phyloP scores from a whole-genome alignment of 129 eudicot genomes.

The Lactuca sativa region DNA sequence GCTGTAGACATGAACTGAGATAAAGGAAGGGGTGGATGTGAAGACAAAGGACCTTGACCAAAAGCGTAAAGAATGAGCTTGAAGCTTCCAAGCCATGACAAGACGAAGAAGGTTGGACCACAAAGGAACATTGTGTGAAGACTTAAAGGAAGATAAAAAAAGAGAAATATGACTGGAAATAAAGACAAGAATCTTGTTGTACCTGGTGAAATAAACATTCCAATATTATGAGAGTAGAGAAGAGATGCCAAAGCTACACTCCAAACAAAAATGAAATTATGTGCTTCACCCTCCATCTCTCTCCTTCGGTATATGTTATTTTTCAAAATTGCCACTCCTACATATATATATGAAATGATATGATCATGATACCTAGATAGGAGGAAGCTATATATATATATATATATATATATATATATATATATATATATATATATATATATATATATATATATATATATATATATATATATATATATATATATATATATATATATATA shows the following conservation, averaged over 20 bases:
- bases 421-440: too few species aligned
- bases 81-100: conserved; percentile 60
- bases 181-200: conserved; percentile 33
- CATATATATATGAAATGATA: too few species aligned
- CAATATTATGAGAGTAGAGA: conserved; percentile 32
- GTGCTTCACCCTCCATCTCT: conserved; percentile 21
- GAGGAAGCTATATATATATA: too few species aligned
- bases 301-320: conserved; percentile 24
- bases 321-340: not conserved
- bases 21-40: conserved; percentile 40
- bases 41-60: conserved; percentile 50
- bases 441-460: too few species aligned
- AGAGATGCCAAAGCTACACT: conserved; percentile 37
- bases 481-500: too few species aligned
- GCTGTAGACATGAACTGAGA: conserved; percentile 37
- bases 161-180: conserved; percentile 39
- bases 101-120: conserved; percentile 46
- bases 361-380: too few species aligned
- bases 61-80: conserved; percentile 58
- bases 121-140: conserved; percentile 42
- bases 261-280: conserved; percentile 42
- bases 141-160: conserved; percentile 53
- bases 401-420: too few species aligned
- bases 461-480: too few species aligned
- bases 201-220: conserved; percentile 35